Conservation (phyloP, 1,139 yeast genomes). For the Pichia inconspicua region DNA sequence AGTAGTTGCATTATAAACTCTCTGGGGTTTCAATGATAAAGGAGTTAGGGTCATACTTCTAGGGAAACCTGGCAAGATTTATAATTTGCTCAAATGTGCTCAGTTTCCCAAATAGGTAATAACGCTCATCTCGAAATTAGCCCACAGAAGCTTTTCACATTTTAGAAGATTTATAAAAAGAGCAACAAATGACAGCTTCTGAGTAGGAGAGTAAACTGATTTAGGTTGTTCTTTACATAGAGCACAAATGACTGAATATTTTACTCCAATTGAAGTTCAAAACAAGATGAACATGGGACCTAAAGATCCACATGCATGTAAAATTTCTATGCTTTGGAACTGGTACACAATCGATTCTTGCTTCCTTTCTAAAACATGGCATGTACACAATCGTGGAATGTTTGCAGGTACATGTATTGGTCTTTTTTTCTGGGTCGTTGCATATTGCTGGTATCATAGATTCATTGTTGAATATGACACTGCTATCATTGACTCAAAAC, state of each 20-base stretch:
- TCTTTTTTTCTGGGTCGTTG: constrained; percentile 47
- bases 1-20: neutral
- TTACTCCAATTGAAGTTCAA: constrained; percentile 10
- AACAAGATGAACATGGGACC: constrained; percentile 15
- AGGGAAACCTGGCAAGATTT: neutral
- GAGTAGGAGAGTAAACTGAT: no score
- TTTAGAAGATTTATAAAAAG: neutral
- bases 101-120: neutral
- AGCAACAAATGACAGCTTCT: neutral
- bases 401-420: constrained; percentile 71
- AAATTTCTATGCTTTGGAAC: constrained; percentile 42
- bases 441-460: constrained; percentile 52
- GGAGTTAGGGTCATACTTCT: no score
- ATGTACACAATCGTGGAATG: constrained; percentile 47
- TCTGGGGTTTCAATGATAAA: no score
- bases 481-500: constrained; percentile 27
- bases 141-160: neutral
- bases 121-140: neutral
- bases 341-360: constrained; percentile 58
- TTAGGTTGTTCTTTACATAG: no score
- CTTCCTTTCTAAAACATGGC: constrained; percentile 60
- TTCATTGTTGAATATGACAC: constrained; percentile 49
- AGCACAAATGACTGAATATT: neutral
- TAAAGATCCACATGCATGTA: constrained; percentile 10
- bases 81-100: neutral